Evolutionary conservation across 2,329 filamentous ascomycete genomes (phyloP).

Genomic region (Neofusicoccum ribis): DNA sequence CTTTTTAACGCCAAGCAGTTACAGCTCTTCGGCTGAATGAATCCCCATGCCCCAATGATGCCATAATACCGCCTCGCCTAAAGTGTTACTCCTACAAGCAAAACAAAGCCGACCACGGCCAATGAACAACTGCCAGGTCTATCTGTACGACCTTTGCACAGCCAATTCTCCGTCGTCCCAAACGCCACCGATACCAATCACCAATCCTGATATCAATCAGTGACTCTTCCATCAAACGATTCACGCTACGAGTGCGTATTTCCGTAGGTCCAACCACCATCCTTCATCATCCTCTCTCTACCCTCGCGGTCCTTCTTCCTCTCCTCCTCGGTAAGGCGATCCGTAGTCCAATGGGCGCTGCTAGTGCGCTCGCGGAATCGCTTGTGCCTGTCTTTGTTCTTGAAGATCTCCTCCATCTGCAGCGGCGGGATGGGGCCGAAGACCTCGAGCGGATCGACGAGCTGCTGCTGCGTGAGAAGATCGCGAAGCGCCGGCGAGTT

Average conservation of each 20-base stretch:
- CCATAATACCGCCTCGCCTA: neutral
- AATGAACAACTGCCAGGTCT: neutral
- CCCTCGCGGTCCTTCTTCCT: conserved; percentile 77
- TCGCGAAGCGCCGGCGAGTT: conserved; percentile 79
- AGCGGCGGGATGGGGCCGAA: conserved; percentile 87
- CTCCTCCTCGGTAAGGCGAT: conserved; percentile 84
- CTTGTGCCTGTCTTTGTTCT: conserved; percentile 80
- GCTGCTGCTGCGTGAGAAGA: conserved; percentile 78
- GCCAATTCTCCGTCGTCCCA: neutral
- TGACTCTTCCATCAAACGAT: neutral
- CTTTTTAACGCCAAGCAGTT: neutral
- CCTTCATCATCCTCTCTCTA: conserved; percentile 73
- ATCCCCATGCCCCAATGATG: neutral
- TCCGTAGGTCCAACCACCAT: conserved; percentile 70
- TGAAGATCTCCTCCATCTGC: conserved; percentile 96
- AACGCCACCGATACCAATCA: neutral
- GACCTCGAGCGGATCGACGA: conserved; percentile 77
- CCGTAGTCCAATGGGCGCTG: conserved; percentile 90
- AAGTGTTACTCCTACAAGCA: neutral
- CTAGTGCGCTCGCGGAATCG: conserved; percentile 89
- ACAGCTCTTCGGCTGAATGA: neutral
- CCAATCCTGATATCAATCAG: neutral
- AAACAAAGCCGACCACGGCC: neutral
- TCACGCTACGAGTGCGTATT: neutral
- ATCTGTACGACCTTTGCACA: neutral